phyloP scores from a whole-genome alignment of 2,329 filamentous ascomycete species.

The Simplicillium aogashimaense region DNA sequence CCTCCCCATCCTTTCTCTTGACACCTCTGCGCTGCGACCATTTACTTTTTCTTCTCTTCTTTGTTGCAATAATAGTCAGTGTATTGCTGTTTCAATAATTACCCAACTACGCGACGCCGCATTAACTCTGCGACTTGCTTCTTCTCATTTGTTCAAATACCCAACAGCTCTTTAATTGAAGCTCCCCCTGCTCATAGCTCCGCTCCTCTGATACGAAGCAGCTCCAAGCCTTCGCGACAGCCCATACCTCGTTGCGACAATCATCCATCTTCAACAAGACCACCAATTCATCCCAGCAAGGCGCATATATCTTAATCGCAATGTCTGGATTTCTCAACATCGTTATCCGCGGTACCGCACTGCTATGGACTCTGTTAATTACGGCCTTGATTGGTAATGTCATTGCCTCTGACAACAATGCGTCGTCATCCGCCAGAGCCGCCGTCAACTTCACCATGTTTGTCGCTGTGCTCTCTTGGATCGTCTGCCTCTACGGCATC shows the following conservation, averaged over 20 bases:
- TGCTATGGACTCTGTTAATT: conserved; percentile 41
- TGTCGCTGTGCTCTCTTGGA: conserved; percentile 54
- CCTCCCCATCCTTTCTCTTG: too few species aligned
- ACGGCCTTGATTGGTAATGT: conserved; percentile 50
- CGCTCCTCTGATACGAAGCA: too few species aligned
- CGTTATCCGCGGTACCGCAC: conserved; percentile 36
- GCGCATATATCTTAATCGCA: conserved; percentile 7
- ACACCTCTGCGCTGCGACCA: too few species aligned
- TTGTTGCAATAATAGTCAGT: too few species aligned
- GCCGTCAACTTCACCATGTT: conserved; percentile 61
- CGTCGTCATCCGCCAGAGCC: conserved; percentile 28
- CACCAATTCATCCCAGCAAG: background rate
- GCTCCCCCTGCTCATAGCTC: too few species aligned
- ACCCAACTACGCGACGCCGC: too few species aligned
- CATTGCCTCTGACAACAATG: conserved; percentile 38
- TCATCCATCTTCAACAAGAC: background rate
- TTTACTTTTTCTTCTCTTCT: too few species aligned
- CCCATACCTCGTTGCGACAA: background rate
- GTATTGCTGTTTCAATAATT: too few species aligned
- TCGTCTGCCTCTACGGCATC: conserved; percentile 54
- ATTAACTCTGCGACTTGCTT: too few species aligned
- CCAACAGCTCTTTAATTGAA: too few species aligned
- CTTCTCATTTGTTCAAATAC: too few species aligned
- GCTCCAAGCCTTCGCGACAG: background rate
- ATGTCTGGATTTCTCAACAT: conserved; percentile 30